Percentiles rank a stretch among this genome's conserved stretches.
Evolutionary conservation across 306 rosid species (phyloP).

Genomic region (Rubus parviflorus): DNA sequence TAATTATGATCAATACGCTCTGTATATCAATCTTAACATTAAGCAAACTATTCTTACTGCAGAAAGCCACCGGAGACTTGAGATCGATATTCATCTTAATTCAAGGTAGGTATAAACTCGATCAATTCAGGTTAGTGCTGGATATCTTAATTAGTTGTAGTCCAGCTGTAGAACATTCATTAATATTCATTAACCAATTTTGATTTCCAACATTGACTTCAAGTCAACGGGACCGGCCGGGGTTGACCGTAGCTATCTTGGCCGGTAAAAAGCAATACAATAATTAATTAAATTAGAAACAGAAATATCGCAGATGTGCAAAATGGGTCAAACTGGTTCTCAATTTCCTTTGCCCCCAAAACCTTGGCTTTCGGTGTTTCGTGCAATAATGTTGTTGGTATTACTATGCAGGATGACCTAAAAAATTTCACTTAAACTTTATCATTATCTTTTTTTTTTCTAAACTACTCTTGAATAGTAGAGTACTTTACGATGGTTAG

Average conservation of each 20-base stretch:
- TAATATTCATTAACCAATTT: neutral
- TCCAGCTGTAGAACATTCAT: slow-evolving; percentile 12
- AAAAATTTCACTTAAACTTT: neutral
- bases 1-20: neutral
- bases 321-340: slow-evolving; percentile 19
- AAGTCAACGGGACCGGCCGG: neutral
- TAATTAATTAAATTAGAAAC: slow-evolving; percentile 9
- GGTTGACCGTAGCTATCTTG: slow-evolving; percentile 44
- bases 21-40: neutral
- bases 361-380: slow-evolving; percentile 24
- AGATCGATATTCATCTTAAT: neutral
- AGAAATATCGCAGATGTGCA: neutral
- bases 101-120: slow-evolving; percentile 15
- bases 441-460: neutral
- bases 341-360: slow-evolving; percentile 19
- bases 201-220: slow-evolving; percentile 25
- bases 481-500: too few species aligned
- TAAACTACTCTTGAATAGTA: neutral
- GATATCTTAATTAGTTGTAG: slow-evolving; percentile 10
- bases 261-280: slow-evolving; percentile 40
- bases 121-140: neutral
- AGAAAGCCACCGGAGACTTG: neutral
- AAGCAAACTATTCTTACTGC: neutral
- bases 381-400: neutral
- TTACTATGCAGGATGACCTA: neutral